Conservation (phyloP, 2,329 filamentous ascomycete species). For the Fusarium scirpi region DNA sequence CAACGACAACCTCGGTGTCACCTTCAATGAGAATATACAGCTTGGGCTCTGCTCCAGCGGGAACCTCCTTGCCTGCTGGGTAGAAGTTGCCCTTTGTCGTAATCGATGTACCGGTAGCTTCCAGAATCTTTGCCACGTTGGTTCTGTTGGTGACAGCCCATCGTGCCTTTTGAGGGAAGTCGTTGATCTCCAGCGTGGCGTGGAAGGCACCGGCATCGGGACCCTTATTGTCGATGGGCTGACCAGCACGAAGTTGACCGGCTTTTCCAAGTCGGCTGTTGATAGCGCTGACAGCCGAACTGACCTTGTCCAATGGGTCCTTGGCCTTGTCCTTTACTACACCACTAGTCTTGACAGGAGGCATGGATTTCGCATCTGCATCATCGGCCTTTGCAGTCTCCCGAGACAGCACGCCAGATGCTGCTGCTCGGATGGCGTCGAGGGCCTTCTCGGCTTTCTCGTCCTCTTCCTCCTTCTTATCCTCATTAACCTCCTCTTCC, state of each 20-base stretch:
- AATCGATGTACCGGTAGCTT: slow-evolving; percentile 93
- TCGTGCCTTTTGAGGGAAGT: slow-evolving; percentile 97
- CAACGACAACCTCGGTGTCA: slow-evolving; percentile 93
- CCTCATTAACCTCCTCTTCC: slow-evolving; percentile 85
- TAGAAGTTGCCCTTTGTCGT: slow-evolving; percentile 98
- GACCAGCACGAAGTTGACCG: slow-evolving; percentile 88
- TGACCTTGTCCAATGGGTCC: slow-evolving; percentile 85
- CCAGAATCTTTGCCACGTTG: slow-evolving; percentile 97
- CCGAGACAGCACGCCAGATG: slow-evolving; percentile 67
- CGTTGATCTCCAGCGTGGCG: slow-evolving; percentile 97
- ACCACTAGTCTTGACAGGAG: slow-evolving; percentile 65
- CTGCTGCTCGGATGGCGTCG: slow-evolving; percentile 71
- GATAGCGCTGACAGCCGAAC: slow-evolving; percentile 90
- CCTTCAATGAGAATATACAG: slow-evolving; percentile 98
- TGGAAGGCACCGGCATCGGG: slow-evolving; percentile 97
- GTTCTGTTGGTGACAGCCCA: slow-evolving; percentile 99
- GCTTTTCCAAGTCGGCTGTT: slow-evolving; percentile 90
- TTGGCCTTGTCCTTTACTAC: slow-evolving; percentile 68
- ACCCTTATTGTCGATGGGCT: slow-evolving; percentile 98
- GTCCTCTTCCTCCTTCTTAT: slow-evolving; percentile 72
- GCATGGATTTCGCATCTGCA: slow-evolving; percentile 51
- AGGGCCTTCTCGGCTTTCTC: slow-evolving; percentile 78
- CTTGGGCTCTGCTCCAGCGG: slow-evolving; percentile 83
- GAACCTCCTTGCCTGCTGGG: slow-evolving; percentile 81
- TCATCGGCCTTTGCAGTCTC: slow-evolving; percentile 61